A percentile compares a stretch with the other conserved stretches of the same genome.
Evolutionary conservation across 139 green algal genomes (phyloP).

Genomic region (Tetraselmis chui): DNA sequence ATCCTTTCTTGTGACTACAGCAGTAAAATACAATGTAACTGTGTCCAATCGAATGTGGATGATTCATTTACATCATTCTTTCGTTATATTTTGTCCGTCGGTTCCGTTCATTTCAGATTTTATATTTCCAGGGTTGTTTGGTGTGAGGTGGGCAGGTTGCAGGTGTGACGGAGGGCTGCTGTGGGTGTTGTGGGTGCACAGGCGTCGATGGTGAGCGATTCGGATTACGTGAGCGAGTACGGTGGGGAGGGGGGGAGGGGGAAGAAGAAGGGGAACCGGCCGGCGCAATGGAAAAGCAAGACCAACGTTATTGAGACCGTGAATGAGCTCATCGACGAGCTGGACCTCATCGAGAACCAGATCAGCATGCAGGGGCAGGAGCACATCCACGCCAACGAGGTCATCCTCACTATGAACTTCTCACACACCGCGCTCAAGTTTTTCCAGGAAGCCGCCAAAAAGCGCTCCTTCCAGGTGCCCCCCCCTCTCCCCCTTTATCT

Average conservation of each 20-base stretch:
- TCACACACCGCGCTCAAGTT: slow-evolving; percentile 74
- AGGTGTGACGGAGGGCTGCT: too few relatives aligned
- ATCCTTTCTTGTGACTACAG: too few relatives aligned
- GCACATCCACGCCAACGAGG: slow-evolving; percentile 90
- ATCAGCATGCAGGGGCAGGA: slow-evolving; percentile 73
- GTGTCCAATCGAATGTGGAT: too few relatives aligned
- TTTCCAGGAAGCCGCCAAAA: slow-evolving; percentile 76
- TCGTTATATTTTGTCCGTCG: too few relatives aligned
- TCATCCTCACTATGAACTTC: slow-evolving; percentile 77
- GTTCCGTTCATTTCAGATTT: too few relatives aligned
- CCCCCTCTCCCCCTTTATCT: too few relatives aligned
- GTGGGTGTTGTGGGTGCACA: too few relatives aligned
- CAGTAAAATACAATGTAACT: too few relatives aligned
- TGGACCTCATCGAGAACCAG: slow-evolving; percentile 75
- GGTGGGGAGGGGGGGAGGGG: not conserved
- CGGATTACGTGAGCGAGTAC: not conserved
- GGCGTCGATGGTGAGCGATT: not conserved
- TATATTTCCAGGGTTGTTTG: too few relatives aligned
- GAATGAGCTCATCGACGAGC: slow-evolving; percentile 90
- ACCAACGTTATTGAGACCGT: slow-evolving; percentile 81
- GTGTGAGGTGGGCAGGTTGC: too few relatives aligned
- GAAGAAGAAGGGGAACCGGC: slow-evolving; percentile 12
- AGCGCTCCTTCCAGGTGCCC: slow-evolving; percentile 84
- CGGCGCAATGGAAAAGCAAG: slow-evolving; percentile 39
- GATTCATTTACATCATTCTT: too few relatives aligned